Evolutionary conservation across 805 yeast genomes (phyloP), one percentile per base, ranked within the genome.

Genomic region (Sugiyamaella floridensis): DNA sequence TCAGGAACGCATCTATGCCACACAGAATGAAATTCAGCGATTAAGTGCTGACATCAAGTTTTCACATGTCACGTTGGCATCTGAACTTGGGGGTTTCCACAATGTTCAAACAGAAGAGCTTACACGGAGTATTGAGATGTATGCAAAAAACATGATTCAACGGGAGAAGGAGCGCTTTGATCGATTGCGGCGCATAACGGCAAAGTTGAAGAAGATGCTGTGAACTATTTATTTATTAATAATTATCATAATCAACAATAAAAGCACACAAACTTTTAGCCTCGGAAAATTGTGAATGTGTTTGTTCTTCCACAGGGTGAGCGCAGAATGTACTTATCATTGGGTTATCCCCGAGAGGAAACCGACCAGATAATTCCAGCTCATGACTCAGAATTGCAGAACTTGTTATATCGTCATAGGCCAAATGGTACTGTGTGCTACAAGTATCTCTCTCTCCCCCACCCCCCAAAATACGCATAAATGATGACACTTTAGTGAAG

Each of bases 31-130:
- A 32, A 63, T 70, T 41, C 50, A 55, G 12, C 49, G 63, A 14
- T 52, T 70, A 14, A 67, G 69, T 40, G 53, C 56, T 18, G 66
- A 64, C 43, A 60, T 72, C 19, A 53, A 63, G 42, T 60, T 60
- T n/a, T 58, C 68, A 1, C 75, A 72, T 49, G 62, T 62, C 19
- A 50, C 64, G 1, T 55, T 71, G 6, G 76, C 76, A 1, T 58
- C 63, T 8, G 76, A 72, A 55, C 63, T 72, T 10, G 72, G 71
- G 9, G 67, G 67, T 12, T 71, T 70, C 55, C 66, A 67, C 51
- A 55, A 55, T 19, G 53, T 58, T 28, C 73, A 70, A 41, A 74
- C 67, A 28, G 55, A 55, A 3, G 71, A 66, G 50, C 42, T 70
- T 32, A 47, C 59, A 20, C 51, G 55, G 16, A 52, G 59, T 20